Evolutionary conservation across 202 grass and related monocot genomes (phyloP).

Genomic region (Thinopyrum obtusiflorum): DNA sequence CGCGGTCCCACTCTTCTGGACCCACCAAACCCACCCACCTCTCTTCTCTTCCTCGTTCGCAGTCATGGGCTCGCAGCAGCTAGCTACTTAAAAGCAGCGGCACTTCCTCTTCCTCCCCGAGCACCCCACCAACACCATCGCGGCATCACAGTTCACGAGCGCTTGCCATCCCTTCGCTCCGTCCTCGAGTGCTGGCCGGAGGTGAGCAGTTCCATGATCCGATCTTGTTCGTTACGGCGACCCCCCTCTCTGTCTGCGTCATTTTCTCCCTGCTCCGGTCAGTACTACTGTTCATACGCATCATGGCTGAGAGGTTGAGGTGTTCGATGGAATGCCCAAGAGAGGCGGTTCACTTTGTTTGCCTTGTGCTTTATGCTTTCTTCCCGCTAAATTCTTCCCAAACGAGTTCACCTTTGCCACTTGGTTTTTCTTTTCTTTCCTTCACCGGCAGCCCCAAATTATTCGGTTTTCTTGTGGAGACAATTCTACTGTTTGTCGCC

Average conservation of each 20-base stretch:
- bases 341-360: not conserved
- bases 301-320: not conserved
- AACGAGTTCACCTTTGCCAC: not conserved
- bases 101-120: not conserved
- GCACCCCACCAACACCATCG: not conserved
- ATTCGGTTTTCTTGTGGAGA: not conserved
- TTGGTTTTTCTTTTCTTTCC: not conserved
- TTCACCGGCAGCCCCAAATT: not conserved
- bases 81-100: not conserved
- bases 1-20: not conserved
- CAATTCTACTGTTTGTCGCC: not conserved
- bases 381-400: not conserved
- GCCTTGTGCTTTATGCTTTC: not conserved
- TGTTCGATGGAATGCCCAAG: conserved; percentile 13
- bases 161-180: not conserved
- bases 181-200: not conserved
- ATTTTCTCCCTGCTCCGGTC: not conserved
- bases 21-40: not conserved
- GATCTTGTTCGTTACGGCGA: not conserved
- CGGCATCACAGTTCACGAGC: not conserved
- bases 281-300: not conserved
- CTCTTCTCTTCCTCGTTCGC: not conserved
- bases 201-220: not conserved
- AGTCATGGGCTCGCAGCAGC: not conserved
- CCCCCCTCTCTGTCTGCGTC: not conserved